Percentiles rank a stretch among this genome's conserved stretches.
Conservation (phyloP, 2,329 filamentous ascomycete species). For the Verticillium nonalfalfae region DNA sequence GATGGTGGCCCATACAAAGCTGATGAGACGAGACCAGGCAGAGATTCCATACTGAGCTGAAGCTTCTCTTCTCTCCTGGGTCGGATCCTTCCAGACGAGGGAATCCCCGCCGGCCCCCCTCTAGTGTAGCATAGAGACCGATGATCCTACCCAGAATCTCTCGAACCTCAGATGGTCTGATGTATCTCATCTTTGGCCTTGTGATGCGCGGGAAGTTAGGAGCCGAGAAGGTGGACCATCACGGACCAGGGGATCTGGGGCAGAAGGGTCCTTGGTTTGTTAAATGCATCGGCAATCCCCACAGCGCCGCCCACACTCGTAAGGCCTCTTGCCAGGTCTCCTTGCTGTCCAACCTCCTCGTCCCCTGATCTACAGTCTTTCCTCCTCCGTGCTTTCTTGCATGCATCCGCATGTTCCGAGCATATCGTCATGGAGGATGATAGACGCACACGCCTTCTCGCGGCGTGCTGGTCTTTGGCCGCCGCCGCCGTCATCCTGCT, state of each 20-base stretch:
- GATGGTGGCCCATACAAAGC: not conserved
- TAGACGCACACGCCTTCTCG: constrained; percentile 20
- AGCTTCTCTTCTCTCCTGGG: not conserved
- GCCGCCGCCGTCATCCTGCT: constrained; percentile 17
- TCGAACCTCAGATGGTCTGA: not conserved
- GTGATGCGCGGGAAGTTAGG: not conserved
- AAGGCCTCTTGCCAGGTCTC: not conserved
- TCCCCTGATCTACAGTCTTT: not conserved
- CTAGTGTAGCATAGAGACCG: not conserved
- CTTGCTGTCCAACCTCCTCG: not conserved
- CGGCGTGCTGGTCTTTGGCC: constrained; percentile 21
- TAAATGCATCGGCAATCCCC: not conserved
- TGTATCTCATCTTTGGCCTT: not conserved
- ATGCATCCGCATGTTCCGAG: not conserved
- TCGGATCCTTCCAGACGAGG: not conserved
- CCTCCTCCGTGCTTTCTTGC: not conserved
- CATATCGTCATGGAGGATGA: constrained; percentile 9
- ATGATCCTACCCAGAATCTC: not conserved
- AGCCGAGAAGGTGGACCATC: not conserved
- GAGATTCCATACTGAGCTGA: not conserved
- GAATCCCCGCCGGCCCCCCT: not conserved
- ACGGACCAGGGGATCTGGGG: not conserved
- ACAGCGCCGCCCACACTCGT: not conserved
- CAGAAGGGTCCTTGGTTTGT: not conserved
- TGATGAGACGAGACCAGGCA: not conserved